Evolutionary conservation across 129 eudicot species (phyloP), one percentile per base, ranked within the genome.

Genomic region (Flaveria trinervia): DNA sequence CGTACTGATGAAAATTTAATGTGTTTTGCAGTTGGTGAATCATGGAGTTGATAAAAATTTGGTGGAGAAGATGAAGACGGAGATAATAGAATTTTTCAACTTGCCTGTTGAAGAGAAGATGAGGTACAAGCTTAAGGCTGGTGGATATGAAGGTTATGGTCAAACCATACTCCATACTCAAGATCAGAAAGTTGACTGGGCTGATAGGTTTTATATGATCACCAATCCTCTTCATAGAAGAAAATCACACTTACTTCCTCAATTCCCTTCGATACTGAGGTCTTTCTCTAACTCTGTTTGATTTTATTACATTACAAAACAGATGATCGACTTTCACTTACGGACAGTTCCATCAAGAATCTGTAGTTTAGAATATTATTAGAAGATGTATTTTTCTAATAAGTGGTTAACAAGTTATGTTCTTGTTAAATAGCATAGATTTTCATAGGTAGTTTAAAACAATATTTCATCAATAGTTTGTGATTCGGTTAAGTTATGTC

Each of bases 81-180:
- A 69, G 56, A 59, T 80, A 15, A 43, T 82, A 26, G 77, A 74
- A 22, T 89, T 89, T 69, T 89, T 54, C 75, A 80, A 85, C 43
- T 78, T 82, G 43, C 87, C 94, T 0, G 14, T 77, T 46, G 86
- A 86, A 69, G 91, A 88, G 74, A 90, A 77, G 68, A 49, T 77
- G 77, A 88, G 51, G 61, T 88, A 74, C 82, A 77, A 78, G 73
- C 10, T 67, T 28, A 66, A 17, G 69, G 55, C 23, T 11, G 93
- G 90, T 62, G 88, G 79, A 14, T 67, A 85, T 77, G 81, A 90
- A 71, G 96, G 96, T 8, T 88, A 79, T 74, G 96, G 93, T 5
- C 88, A 84, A 80, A 79, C 84, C 51, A 44, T 85, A 43, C 41
- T 82, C 26, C 43, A 73, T 10, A 36, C 77, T 46, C 65, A 61